Percentiles rank a stretch among this genome's conserved stretches.
These are phyloP conservation scores for Cymbidium sinense DNA, from an alignment of 106 monocot species.

Conservation along the genomic window DNA sequence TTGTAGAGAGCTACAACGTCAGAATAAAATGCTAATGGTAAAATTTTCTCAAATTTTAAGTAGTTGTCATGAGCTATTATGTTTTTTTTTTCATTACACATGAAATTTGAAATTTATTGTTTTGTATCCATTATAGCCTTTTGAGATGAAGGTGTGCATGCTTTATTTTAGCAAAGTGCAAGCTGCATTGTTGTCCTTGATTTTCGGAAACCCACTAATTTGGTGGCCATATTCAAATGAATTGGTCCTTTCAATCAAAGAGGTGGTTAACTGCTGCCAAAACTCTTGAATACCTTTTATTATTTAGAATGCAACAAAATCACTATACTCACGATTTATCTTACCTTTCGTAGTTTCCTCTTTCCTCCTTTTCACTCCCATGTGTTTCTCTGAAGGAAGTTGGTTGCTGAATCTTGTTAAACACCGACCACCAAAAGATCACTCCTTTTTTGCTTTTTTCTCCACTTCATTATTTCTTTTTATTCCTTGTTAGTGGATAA, in stretches of 20 bases:
- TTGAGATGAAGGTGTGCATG: background rate
- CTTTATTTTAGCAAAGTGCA: background rate
- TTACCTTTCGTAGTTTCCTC: background rate
- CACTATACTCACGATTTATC: background rate
- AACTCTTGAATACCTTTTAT: background rate
- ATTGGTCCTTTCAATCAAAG: background rate
- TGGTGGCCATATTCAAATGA: background rate
- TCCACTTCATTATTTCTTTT: background rate
- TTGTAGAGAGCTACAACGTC: conserved; percentile 93
- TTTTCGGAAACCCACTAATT: background rate
- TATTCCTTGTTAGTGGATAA: background rate
- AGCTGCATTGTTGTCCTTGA: background rate
- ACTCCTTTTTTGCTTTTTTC: background rate
- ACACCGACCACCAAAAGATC: background rate
- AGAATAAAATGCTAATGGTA: conserved; percentile 98
- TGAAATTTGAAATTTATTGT: background rate
- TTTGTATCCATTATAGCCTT: background rate
- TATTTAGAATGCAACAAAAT: background rate
- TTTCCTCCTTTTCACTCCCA: background rate
- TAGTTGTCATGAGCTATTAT: background rate
- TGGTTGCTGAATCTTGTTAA: background rate
- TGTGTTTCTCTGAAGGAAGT: background rate
- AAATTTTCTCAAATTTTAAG: conserved; percentile 11
- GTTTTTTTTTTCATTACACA: background rate
- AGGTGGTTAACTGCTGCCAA: background rate